Evolutionary conservation across 495 filamentous ascomycete genomes (phyloP), one percentile per base, ranked within the genome.

Genomic region (Hypoxylon cercidicola): DNA sequence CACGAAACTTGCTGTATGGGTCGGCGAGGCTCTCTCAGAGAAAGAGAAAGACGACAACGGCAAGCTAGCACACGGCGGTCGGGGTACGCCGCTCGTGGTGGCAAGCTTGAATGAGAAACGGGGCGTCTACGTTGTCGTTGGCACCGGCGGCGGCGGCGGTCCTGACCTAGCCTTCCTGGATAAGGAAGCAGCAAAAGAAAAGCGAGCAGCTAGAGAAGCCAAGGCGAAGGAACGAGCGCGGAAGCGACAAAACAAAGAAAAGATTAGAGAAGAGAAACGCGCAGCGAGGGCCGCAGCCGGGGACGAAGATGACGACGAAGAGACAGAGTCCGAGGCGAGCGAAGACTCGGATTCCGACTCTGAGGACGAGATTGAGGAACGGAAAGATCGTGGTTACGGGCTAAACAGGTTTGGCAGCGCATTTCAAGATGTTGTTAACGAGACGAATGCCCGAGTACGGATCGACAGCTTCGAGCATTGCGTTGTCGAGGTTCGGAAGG

Each of bases 381-480:
- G 62, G 7, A 77, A 78, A 30, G 82, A 85, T 39, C 84, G 84
- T 51, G 87, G 90, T 19, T 87, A 89, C 41, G 87, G 92, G 8
- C 77, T 88, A 51, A 98, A 98, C 75, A 86, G 87, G 45, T 99
- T 99, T 67, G 96, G 94, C 11, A 91, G 89, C 72, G 95, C 96
- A 9, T 99, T 98, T 77, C 93, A 97, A 72, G 93, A 96, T 70
- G 96, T 98, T 7, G 90, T 97, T 18, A 86, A 87, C 53, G 93
- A 97, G 79, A 99, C 94, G 37, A 93, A 88, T 61, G 91, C 93
- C 3, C 81, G 93, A 13, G 92, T 98, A 16, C 81, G 93, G 55
- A 97, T 97, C 65, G 95, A 99, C 74, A 93, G 90, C 77, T 99
- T 99, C 75, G 96, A 99, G 77, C 90, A 96, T 74, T 96, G 92